Conservation (phyloP, 306 rosid species). For the Gastrolobium bilobum region DNA sequence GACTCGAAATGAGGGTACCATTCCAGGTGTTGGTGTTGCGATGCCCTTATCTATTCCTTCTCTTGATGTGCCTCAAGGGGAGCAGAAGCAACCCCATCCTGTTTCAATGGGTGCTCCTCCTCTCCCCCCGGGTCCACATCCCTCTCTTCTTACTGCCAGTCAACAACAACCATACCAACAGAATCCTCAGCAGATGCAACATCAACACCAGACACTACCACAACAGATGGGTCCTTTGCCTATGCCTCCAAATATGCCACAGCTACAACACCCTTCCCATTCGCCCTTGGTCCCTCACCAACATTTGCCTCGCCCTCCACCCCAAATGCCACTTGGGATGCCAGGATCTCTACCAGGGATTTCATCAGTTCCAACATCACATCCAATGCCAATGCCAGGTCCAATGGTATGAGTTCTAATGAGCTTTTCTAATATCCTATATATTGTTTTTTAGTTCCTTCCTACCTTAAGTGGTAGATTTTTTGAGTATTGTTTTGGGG, state of each 20-base stretch:
- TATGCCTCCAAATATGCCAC: slow-evolving; percentile 85
- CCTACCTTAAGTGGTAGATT: slow-evolving; percentile 16
- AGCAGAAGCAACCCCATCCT: slow-evolving; percentile 82
- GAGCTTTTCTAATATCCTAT: not conserved
- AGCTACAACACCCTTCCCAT: slow-evolving; percentile 90
- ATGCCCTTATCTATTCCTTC: slow-evolving; percentile 85
- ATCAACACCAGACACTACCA: slow-evolving; percentile 76
- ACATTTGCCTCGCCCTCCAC: slow-evolving; percentile 86
- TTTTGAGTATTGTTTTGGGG: slow-evolving; percentile 15
- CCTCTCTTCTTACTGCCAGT: slow-evolving; percentile 86
- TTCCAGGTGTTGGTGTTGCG: slow-evolving; percentile 97
- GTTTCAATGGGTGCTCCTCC: slow-evolving; percentile 93
- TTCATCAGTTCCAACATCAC: slow-evolving; percentile 72
- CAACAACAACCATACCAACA: slow-evolving; percentile 91
- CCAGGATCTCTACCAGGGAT: slow-evolving; percentile 66
- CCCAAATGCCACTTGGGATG: slow-evolving; percentile 89
- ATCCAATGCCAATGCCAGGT: slow-evolving; percentile 75
- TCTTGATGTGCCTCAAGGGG: slow-evolving; percentile 83
- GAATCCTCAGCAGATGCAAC: slow-evolving; percentile 92
- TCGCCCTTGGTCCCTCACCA: slow-evolving; percentile 89
- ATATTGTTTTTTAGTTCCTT: not conserved
- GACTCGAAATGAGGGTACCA: slow-evolving; percentile 92
- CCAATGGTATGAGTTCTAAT: slow-evolving; percentile 72
- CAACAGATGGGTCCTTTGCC: slow-evolving; percentile 84
- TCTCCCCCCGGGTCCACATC: slow-evolving; percentile 99